These are phyloP conservation scores for Eucalyptus sp. DNA, from an alignment of 345 rosid species.

Conservation along the genomic window DNA sequence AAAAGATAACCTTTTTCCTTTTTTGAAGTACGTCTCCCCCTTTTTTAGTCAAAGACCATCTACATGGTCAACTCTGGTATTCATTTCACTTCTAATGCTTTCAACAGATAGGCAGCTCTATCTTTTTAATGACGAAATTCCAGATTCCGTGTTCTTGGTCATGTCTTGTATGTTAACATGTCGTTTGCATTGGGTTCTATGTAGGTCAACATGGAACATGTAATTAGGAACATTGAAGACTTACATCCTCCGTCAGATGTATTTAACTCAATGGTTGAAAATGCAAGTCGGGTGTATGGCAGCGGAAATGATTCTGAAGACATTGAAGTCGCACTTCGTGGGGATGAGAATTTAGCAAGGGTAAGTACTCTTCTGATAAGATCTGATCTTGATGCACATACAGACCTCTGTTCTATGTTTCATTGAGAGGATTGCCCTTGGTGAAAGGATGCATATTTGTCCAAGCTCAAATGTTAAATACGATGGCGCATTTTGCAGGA, in stretches of 20 bases:
- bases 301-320: constrained; percentile 17
- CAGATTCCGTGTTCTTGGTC: neutral
- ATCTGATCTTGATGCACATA: neutral
- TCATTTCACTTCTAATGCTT: neutral
- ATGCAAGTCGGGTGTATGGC: constrained; percentile 26
- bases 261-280: constrained; percentile 47
- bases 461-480: neutral
- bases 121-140: neutral
- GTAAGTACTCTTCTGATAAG: constrained; percentile 20
- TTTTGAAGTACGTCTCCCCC: neutral
- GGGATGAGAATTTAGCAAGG: constrained; percentile 40
- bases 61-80: neutral
- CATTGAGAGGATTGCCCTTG: neutral
- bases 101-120: neutral
- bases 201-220: constrained; percentile 36
- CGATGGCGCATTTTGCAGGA: constrained; percentile 32
- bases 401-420: neutral
- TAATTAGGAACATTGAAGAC: constrained; percentile 45
- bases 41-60: too few relatives aligned
- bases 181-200: neutral
- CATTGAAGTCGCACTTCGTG: constrained; percentile 37
- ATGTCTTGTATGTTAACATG: neutral
- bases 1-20: neutral
- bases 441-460: neutral
- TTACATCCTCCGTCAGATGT: constrained; percentile 39